A percentile compares a stretch with the other conserved stretches of the same genome.
These are phyloP conservation scores for Nannochloris sp. DNA, from an alignment of 139 green algal genomes.

Conservation along the genomic window DNA sequence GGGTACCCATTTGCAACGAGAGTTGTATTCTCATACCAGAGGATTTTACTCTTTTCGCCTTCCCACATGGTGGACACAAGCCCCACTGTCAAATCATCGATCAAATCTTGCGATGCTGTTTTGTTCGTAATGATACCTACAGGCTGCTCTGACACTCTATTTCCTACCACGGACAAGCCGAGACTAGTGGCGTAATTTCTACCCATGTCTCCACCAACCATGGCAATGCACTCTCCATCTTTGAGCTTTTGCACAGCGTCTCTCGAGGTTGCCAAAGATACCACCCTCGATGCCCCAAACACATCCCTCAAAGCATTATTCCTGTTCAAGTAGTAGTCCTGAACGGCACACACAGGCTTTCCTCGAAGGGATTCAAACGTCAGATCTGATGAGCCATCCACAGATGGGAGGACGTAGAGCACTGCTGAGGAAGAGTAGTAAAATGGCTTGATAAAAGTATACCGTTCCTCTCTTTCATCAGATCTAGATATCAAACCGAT, in stretches of 20 bases:
- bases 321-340: conserved; percentile 3
- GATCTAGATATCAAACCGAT: conserved; percentile 5
- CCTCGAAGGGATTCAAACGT: conserved; percentile 1
- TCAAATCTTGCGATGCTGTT: background rate
- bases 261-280: conserved; percentile 1
- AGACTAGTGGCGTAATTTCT: conserved; percentile 1
- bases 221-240: background rate
- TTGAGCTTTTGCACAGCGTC: background rate
- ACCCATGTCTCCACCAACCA: background rate
- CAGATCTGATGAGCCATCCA: background rate
- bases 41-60: background rate
- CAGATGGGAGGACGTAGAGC: background rate
- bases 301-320: background rate
- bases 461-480: background rate
- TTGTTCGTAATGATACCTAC: conserved; percentile 1
- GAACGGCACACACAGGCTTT: background rate
- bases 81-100: background rate
- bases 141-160: background rate
- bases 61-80: conserved; percentile 1
- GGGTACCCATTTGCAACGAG: conserved; percentile 5
- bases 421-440: background rate
- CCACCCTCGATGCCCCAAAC: background rate
- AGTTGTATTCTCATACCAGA: conserved; percentile 3
- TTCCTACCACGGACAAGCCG: background rate
- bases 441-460: conserved; percentile 1